Base-by-base conservation (phyloP, 345 rosid species). In the Eucalyptus pumila region DNA sequence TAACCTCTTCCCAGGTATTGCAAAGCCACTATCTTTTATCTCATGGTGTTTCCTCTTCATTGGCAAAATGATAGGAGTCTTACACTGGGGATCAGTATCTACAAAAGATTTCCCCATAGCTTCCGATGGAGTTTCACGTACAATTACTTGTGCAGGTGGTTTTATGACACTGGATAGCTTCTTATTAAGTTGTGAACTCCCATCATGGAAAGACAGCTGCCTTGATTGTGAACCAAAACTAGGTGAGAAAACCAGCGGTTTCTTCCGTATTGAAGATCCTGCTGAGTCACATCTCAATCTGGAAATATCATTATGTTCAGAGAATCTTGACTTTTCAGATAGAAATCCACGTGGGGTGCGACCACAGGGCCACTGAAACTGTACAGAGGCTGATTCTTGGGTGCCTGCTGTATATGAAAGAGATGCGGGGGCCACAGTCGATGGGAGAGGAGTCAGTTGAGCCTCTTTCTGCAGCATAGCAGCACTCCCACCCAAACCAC, bases 341-440 rank as follows among this genome's bases (percentile, higher is more conserved):
- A 94, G 88, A 92, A 97, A 96, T 65, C 99, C 99, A 91, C 93
- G 76, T 88, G 95, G 89, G 52, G 89, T 89, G 86, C 98, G 97
- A 88, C 97, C 96, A 56, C 96, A 94, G 27, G 99, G 99, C 99
- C 99, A 98, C 89, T 95, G 98, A 69, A 94, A 89, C 54, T 94
- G 99, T 87, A 90, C 88, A 48, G 91, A 92, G 24, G 95, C 90
- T 80, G 91, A 92, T 91, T 98, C 99, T 85, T 94, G 98, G 6
- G 93, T 86, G 87, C 94, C 87, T 83, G 91, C 88, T 87, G 93
- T 96, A 90, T 92, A 95, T 87, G 93, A 91, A 85, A 95, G 94
- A 81, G 96, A 94, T 89, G 96, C 94, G 87, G 97, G 94, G 85
- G 95, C 94, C 24, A 94, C 97, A 93, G 93, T 88, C 9, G 94